Conservation (phyloP, 257 asterid genomes). For the Solanum chiquidenum region DNA sequence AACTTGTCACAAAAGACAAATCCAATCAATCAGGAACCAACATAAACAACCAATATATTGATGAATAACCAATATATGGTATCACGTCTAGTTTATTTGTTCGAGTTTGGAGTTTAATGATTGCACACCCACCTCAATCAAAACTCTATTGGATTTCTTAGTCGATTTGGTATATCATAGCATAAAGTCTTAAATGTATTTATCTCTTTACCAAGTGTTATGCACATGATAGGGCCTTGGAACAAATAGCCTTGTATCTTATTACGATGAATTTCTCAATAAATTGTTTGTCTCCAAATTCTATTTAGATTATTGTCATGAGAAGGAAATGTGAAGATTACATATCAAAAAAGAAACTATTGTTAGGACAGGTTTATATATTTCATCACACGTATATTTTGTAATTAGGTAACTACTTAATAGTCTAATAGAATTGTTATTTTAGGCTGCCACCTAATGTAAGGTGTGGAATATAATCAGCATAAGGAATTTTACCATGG, state of each 20-base stretch:
- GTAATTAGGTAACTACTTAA: not conserved
- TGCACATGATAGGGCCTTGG: not conserved
- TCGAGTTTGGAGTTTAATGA: not conserved
- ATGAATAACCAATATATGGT: not conserved
- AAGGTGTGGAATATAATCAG: not conserved
- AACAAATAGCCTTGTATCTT: not conserved
- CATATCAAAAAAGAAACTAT: not conserved
- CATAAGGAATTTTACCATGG: not conserved
- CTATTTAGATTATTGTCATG: not conserved
- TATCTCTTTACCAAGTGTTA: not conserved
- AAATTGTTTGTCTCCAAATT: not conserved
- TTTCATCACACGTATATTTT: not conserved
- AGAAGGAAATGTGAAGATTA: not conserved
- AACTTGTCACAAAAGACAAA: not conserved
- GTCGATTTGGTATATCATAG: not conserved
- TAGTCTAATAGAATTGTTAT: not conserved
- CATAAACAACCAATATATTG: not conserved
- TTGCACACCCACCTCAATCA: not conserved
- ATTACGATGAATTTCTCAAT: not conserved
- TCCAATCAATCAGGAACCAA: not conserved
- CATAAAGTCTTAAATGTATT: not conserved
- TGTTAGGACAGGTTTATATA: not conserved
- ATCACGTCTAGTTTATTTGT: not conserved
- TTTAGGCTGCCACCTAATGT: not conserved
- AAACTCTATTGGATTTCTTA: not conserved